A percentile compares a stretch with the other conserved stretches of the same genome.
These are phyloP conservation scores for Phlegmacium glaucopus DNA, from an alignment of 768 basidiomycete species.

Conservation along the genomic window DNA sequence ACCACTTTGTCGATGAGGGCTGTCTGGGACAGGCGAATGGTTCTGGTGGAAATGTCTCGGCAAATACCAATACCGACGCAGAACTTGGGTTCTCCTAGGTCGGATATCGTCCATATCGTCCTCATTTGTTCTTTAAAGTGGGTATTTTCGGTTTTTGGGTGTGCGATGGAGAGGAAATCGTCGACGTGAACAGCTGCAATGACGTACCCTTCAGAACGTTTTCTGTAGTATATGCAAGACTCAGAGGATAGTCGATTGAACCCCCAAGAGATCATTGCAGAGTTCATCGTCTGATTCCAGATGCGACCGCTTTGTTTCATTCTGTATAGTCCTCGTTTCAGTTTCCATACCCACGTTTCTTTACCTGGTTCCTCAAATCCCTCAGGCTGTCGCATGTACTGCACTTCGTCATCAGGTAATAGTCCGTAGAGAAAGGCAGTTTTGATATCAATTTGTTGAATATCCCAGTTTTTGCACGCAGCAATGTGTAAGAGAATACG, in stretches of 20 bases:
- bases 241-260: constrained; percentile 29
- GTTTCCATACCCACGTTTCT: constrained; percentile 22
- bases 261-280: constrained; percentile 23
- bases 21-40: constrained; percentile 12
- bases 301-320: too few species aligned
- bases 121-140: constrained; percentile 26
- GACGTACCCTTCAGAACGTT: constrained; percentile 10
- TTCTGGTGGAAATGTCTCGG: constrained; percentile 10
- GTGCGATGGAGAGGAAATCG: constrained; percentile 22
- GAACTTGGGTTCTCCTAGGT: constrained; percentile 23
- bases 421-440: too few species aligned
- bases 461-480: constrained; percentile 29
- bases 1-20: constrained; percentile 26
- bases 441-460: constrained; percentile 37
- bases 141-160: constrained; percentile 5
- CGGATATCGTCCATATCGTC: constrained; percentile 26
- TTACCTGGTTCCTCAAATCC: constrained; percentile 27
- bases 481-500: constrained; percentile 33
- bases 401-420: too few species aligned
- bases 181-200: constrained; percentile 34
- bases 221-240: constrained; percentile 29
- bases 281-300: too few species aligned
- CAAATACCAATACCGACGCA: constrained; percentile 28
- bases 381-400: constrained; percentile 29
- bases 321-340: too few species aligned